Evolutionary conservation across 768 basidiomycete genomes (phyloP).

Genomic region (Lyophyllum decastes): DNA sequence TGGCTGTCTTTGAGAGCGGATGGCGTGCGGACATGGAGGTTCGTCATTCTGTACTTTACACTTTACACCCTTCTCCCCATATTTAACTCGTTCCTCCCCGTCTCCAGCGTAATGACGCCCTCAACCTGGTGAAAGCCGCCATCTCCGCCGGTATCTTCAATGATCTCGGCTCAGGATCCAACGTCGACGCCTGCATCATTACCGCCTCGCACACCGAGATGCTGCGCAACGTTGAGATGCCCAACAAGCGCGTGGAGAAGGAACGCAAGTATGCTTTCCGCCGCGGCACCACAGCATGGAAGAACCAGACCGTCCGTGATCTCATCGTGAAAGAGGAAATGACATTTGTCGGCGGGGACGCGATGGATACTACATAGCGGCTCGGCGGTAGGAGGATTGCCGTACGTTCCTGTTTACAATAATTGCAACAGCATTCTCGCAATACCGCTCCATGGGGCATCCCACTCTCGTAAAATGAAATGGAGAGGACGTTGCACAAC

Average conservation of each 20-base stretch:
- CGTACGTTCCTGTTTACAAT: background rate
- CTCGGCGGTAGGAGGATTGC: background rate
- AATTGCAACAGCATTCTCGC: background rate
- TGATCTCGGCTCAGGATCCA: conserved; percentile 98
- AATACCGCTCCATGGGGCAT: background rate
- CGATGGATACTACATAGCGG: conserved; percentile 75
- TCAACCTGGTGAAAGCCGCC: conserved; percentile 81
- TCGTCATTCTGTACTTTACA: conserved; percentile 21
- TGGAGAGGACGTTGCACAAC: too few species aligned
- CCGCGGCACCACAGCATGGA: conserved; percentile 88
- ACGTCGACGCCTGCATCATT: conserved; percentile 96
- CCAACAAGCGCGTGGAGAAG: conserved; percentile 81
- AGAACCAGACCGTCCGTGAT: conserved; percentile 72
- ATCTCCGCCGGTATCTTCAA: conserved; percentile 98
- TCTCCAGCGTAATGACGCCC: conserved; percentile 73
- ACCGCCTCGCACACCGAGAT: conserved; percentile 85
- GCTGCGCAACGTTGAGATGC: conserved; percentile 92
- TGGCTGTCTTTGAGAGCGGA: conserved; percentile 92
- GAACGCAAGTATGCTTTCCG: conserved; percentile 75
- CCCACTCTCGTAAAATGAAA: too few species aligned
- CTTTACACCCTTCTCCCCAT: background rate
- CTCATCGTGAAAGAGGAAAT: conserved; percentile 75
- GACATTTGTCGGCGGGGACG: conserved; percentile 58
- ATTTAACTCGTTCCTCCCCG: background rate
- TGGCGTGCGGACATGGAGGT: conserved; percentile 88